Evolutionary conservation across 2,329 filamentous ascomycete genomes (phyloP).

Genomic region (Trichophaea hybrida): DNA sequence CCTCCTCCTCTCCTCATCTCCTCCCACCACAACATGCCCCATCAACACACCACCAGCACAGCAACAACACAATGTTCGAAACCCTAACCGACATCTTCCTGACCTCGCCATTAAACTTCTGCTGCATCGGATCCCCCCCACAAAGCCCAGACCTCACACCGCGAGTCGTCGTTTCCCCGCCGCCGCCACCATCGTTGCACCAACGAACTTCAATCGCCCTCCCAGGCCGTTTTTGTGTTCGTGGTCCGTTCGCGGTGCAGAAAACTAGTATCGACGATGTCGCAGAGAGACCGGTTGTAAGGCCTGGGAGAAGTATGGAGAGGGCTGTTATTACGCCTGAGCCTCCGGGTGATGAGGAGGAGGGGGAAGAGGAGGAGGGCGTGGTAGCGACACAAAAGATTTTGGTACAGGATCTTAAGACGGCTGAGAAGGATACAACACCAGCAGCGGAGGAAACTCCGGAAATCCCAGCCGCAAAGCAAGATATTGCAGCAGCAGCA

Average conservation of each 20-base stretch:
- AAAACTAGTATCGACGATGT: neutral
- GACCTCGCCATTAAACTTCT: neutral
- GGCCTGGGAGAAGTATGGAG: neutral
- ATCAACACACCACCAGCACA: neutral
- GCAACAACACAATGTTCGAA: neutral
- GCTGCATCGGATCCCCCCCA: neutral
- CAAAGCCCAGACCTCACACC: neutral
- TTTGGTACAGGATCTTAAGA: neutral
- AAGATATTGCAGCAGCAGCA: too few species aligned
- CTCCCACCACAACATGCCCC: too few species aligned
- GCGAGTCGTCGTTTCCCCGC: neutral
- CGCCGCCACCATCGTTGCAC: too few species aligned
- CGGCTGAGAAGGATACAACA: neutral
- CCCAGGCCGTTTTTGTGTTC: neutral
- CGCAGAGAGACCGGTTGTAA: neutral
- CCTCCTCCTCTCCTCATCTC: too few species aligned
- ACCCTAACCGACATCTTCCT: neutral
- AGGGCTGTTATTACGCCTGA: neutral
- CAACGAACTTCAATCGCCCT: too few species aligned
- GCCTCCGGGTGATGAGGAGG: neutral
- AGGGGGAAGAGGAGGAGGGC: neutral
- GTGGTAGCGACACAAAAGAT: neutral
- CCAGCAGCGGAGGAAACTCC: neutral
- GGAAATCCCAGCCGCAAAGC: too few species aligned
- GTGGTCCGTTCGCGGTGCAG: neutral